Percentiles rank a stretch among this genome's conserved stretches.
These are phyloP conservation scores for Chaetoscypha palmicola DNA, from an alignment of 2,329 filamentous ascomycete genomes.

Conservation along the genomic window DNA sequence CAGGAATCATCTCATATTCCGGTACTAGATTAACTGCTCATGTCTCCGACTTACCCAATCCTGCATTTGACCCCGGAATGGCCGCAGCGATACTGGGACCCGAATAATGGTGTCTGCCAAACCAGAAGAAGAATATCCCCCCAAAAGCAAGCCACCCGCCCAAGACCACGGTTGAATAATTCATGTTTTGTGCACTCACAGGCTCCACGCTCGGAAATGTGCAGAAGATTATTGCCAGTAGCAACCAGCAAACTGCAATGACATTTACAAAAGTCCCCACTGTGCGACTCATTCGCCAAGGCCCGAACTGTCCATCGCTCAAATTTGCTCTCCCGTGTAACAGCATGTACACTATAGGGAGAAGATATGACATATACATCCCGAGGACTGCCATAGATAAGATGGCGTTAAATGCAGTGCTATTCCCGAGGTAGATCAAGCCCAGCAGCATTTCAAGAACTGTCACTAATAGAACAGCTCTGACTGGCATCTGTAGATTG, in stretches of 20 bases:
- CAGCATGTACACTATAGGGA: constrained; percentile 34
- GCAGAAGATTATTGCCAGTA: constrained; percentile 39
- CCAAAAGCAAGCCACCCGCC: constrained; percentile 35
- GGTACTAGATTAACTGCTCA: too few relatives aligned
- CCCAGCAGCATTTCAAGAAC: constrained; percentile 40
- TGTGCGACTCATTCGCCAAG: constrained; percentile 29
- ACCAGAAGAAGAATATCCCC: constrained; percentile 30
- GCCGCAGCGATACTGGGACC: background rate
- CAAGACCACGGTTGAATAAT: constrained; percentile 39
- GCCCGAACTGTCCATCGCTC: constrained; percentile 21
- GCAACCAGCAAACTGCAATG: constrained; percentile 37
- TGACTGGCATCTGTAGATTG: constrained; percentile 31
- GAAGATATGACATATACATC: constrained; percentile 38
- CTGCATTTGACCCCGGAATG: too few relatives aligned
- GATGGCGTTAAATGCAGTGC: constrained; percentile 42
- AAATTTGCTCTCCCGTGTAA: constrained; percentile 4
- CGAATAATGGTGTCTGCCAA: constrained; percentile 25
- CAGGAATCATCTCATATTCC: too few relatives aligned
- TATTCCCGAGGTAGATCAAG: constrained; percentile 40
- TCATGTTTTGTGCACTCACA: constrained; percentile 39
- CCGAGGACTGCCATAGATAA: constrained; percentile 39
- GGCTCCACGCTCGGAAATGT: constrained; percentile 38
- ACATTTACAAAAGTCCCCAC: constrained; percentile 35
- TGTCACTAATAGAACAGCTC: constrained; percentile 36
- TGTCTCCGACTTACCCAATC: too few relatives aligned